A percentile compares a stretch with the other conserved stretches of the same genome.
phyloP scores from a whole-genome alignment of 441 rosid genomes.

The Euphorbia corollata region DNA sequence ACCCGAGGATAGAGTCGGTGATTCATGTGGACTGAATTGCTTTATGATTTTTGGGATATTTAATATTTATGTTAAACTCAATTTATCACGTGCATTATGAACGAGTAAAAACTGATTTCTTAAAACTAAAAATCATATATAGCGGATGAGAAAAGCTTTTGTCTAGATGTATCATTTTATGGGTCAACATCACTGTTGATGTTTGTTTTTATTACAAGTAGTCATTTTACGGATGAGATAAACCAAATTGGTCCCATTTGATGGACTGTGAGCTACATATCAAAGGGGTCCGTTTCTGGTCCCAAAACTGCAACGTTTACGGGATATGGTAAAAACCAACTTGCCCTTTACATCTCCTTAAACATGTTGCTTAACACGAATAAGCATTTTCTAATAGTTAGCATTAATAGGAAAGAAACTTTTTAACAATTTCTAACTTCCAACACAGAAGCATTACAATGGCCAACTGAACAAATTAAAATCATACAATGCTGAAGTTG shows the following conservation, averaged over 20 bases:
- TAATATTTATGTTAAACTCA: neutral
- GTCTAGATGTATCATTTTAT: neutral
- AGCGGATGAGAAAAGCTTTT: neutral
- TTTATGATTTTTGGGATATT: neutral
- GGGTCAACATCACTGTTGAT: neutral
- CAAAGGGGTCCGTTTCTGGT: neutral
- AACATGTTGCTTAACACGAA: neutral
- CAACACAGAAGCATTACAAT: neutral
- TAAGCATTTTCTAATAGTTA: neutral
- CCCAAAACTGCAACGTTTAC: neutral
- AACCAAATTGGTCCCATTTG: constrained; percentile 7
- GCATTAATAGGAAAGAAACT: no score
- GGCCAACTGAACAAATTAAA: neutral
- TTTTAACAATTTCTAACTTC: neutral
- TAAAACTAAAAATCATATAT: no score
- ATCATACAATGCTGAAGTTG: constrained; percentile 26
- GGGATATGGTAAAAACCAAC: neutral
- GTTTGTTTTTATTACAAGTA: neutral
- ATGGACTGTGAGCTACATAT: neutral
- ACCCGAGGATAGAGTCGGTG: constrained; percentile 20
- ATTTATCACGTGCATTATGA: neutral
- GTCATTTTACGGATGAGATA: neutral
- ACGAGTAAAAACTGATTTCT: neutral
- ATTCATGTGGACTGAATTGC: constrained; percentile 33
- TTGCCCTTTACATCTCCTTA: neutral